Conservation (phyloP, 768 basidiomycete genomes). For the Amyloporia xantha region DNA sequence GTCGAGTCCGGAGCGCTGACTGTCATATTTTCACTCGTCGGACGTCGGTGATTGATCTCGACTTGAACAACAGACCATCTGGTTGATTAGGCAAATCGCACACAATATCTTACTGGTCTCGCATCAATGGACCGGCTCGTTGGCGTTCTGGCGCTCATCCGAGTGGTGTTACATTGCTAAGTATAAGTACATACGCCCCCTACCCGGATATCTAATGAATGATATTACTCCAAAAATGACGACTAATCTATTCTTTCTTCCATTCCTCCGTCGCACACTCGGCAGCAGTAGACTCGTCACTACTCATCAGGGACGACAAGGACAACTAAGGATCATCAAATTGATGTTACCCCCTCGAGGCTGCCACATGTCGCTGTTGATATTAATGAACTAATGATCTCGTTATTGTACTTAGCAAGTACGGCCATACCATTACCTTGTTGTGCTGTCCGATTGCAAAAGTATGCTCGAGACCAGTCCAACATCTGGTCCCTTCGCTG, state of each 20-base stretch:
- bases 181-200: not conserved
- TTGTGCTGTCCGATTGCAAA: too few species aligned
- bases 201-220: not conserved
- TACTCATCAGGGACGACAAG: not conserved
- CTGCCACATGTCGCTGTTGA: too few species aligned
- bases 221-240: not conserved
- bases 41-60: not conserved
- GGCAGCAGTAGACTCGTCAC: too few species aligned
- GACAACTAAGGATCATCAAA: not conserved
- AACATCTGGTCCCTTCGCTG: too few species aligned
- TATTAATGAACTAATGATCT: too few species aligned
- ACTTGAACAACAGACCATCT: not conserved
- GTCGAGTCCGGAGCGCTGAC: not conserved
- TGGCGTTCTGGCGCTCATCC: not conserved
- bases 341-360: too few species aligned
- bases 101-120: not conserved
- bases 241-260: not conserved
- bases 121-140: not conserved
- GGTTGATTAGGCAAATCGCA: constrained; percentile 1
- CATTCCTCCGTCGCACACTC: not conserved
- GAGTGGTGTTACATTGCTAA: not conserved
- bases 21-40: constrained; percentile 1
- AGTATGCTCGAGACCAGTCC: too few species aligned
- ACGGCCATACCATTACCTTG: too few species aligned
- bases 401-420: too few species aligned